Percentiles rank a stretch among this genome's conserved stretches.
Conservation (phyloP, 495 filamentous ascomycete species). For the Aspergillus egyptiacus region DNA sequence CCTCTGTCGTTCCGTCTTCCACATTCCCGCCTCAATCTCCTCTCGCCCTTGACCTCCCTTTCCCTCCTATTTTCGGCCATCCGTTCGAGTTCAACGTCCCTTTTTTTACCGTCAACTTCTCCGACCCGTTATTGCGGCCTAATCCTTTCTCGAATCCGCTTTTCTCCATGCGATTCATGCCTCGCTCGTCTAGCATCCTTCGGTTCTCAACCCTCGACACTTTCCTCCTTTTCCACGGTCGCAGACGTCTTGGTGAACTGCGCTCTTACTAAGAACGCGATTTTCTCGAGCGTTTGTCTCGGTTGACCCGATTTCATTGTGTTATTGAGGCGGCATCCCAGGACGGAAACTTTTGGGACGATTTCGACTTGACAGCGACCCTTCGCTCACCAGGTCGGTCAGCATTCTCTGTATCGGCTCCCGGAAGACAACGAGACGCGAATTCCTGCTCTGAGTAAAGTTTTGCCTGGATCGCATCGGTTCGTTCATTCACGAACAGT, state of each 20-base stretch:
- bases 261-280: slow-evolving; percentile 15
- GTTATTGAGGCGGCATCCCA: neutral
- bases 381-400: neutral
- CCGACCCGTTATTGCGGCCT: slow-evolving; percentile 17
- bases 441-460: neutral
- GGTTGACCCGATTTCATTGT: neutral
- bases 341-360: neutral
- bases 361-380: neutral
- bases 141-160: slow-evolving; percentile 20
- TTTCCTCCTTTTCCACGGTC: slow-evolving; percentile 22
- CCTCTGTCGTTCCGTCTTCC: slow-evolving; percentile 7
- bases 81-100: slow-evolving; percentile 26
- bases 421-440: neutral
- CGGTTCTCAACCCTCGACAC: slow-evolving; percentile 21
- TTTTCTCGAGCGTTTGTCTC: neutral
- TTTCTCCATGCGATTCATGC: slow-evolving; percentile 34
- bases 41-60: slow-evolving; percentile 18
- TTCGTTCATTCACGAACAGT: neutral
- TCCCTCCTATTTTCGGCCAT: slow-evolving; percentile 26
- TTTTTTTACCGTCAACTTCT: slow-evolving; percentile 26
- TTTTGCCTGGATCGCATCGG: neutral
- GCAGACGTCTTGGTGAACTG: slow-evolving; percentile 20
- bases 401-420: neutral
- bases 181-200: slow-evolving; percentile 23
- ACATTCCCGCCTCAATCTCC: slow-evolving; percentile 25